phyloP scores from a whole-genome alignment of 768 basidiomycete species.

The Tricholoma terreum region DNA sequence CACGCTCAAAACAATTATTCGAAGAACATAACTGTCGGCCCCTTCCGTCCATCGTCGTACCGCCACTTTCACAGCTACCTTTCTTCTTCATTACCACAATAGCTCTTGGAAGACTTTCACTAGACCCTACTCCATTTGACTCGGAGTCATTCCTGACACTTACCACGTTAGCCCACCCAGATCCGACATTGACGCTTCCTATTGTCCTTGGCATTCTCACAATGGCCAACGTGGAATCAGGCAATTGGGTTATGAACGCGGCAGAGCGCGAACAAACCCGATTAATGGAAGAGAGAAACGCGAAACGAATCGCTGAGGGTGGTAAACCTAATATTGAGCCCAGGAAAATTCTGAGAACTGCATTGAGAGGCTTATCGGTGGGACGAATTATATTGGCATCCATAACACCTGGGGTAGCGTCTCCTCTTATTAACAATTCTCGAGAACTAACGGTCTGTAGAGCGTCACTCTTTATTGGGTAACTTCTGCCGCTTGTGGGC shows the following conservation, averaged over 20 bases:
- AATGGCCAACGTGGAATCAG: slow-evolving; percentile 76
- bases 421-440: slow-evolving; percentile 1
- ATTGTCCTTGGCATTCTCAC: slow-evolving; percentile 71
- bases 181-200: slow-evolving; percentile 67
- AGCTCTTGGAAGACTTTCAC: slow-evolving; percentile 51
- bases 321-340: slow-evolving; percentile 43
- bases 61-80: slow-evolving; percentile 66
- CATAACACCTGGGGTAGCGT: slow-evolving; percentile 67
- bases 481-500: slow-evolving; percentile 69
- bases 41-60: slow-evolving; percentile 52
- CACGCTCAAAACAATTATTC: slow-evolving; percentile 58
- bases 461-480: slow-evolving; percentile 75
- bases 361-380: slow-evolving; percentile 56
- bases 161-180: slow-evolving; percentile 65
- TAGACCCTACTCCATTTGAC: slow-evolving; percentile 65
- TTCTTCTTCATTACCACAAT: slow-evolving; percentile 68
- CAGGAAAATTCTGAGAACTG: slow-evolving; percentile 48
- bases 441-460: slow-evolving; percentile 32
- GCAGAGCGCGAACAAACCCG: slow-evolving; percentile 51
- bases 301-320: slow-evolving; percentile 43
- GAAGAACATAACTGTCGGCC: slow-evolving; percentile 57
- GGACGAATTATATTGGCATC: slow-evolving; percentile 65
- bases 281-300: slow-evolving; percentile 45
- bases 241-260: slow-evolving; percentile 67
- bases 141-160: slow-evolving; percentile 76